A percentile compares a stretch with the other conserved stretches of the same genome.
These are phyloP conservation scores for Populus alba DNA, from an alignment of 345 rosid genomes.

Conservation along the genomic window DNA sequence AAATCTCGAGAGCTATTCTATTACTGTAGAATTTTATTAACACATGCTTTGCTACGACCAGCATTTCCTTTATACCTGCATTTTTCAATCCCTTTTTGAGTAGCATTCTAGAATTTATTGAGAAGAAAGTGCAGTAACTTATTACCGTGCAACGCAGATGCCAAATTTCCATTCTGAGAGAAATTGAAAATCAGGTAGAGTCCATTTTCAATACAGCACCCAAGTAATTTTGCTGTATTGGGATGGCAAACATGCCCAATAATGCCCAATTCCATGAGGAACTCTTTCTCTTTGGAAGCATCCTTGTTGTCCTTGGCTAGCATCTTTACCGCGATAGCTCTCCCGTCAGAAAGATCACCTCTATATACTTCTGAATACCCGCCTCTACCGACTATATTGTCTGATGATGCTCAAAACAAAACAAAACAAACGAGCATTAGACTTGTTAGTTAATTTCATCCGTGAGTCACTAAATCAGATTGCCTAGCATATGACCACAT, in stretches of 20 bases:
- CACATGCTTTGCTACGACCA: background rate
- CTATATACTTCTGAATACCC: conserved; percentile 91
- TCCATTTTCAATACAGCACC: conserved; percentile 86
- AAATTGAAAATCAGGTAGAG: conserved; percentile 72
- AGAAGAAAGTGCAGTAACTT: background rate
- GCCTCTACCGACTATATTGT: conserved; percentile 70
- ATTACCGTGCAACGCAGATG: conserved; percentile 76
- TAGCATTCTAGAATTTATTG: background rate
- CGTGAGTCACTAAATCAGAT: background rate
- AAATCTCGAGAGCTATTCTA: background rate
- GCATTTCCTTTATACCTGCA: background rate
- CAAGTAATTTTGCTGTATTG: conserved; percentile 72
- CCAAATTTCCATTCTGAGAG: conserved; percentile 77
- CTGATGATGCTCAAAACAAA: conserved; percentile 36
- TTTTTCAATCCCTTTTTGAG: background rate
- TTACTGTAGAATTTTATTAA: background rate
- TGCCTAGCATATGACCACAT: background rate
- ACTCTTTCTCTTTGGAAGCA: conserved; percentile 75
- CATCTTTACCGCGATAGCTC: conserved; percentile 76
- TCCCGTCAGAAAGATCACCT: conserved; percentile 77
- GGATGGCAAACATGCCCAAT: conserved; percentile 84
- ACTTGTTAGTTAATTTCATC: background rate
- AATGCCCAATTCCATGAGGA: conserved; percentile 76
- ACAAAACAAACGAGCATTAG: background rate
- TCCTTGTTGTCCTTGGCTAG: conserved; percentile 71